phyloP scores from a whole-genome alignment of 805 yeast species.

The Ogataea trehaloabstinens region DNA sequence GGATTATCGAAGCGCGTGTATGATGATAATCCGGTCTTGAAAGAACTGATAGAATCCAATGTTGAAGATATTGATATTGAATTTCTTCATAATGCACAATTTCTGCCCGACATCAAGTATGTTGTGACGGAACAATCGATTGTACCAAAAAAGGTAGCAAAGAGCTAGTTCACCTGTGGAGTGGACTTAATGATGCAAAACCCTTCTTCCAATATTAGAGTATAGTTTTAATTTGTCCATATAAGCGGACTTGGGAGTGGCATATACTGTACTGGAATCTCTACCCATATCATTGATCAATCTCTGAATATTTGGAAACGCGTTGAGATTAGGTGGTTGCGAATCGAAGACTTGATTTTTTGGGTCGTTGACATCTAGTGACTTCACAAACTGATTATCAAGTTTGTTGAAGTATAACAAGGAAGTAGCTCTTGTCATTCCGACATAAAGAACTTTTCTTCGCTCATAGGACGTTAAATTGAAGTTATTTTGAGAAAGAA shows the following conservation, averaged over 20 bases:
- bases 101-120: conserved; percentile 36
- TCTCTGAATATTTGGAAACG: conserved; percentile 9
- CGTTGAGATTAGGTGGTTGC: conserved; percentile 10
- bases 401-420: conserved; percentile 38
- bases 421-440: conserved; percentile 59
- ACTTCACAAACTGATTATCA: conserved; percentile 17
- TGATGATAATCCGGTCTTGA: conserved; percentile 11
- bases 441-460: conserved; percentile 57
- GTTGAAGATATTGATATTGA: conserved; percentile 26
- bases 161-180: too few species aligned
- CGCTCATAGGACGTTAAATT: conserved; percentile 25
- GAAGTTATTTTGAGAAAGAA: conserved; percentile 31
- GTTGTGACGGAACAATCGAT: conserved; percentile 48
- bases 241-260: conserved; percentile 4
- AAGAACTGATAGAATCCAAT: conserved; percentile 14
- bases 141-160: conserved; percentile 24
- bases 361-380: conserved; percentile 18
- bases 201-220: conserved; percentile 7
- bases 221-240: conserved; percentile 3
- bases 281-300: conserved; percentile 17
- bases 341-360: conserved; percentile 7
- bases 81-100: conserved; percentile 20
- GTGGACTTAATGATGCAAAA: conserved; percentile 8
- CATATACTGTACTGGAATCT: conserved; percentile 6
- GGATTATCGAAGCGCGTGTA: conserved; percentile 16